These are phyloP conservation scores for Blastocystis sp. DNA, from an alignment of 352 stramenopile genomes.

Conservation along the genomic window DNA sequence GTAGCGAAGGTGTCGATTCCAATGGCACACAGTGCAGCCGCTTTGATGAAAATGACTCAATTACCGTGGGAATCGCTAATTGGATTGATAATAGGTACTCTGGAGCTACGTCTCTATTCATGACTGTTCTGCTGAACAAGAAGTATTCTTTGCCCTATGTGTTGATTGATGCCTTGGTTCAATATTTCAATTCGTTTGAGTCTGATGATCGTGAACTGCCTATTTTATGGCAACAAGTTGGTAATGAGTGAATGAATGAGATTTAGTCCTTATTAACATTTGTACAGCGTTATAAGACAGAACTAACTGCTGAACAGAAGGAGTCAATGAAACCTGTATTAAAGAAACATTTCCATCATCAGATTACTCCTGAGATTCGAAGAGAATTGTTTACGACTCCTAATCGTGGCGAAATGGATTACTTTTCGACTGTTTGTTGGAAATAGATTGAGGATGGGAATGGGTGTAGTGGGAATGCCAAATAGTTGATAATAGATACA, in stretches of 20 bases:
- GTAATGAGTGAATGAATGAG: not conserved
- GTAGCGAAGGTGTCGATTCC: conserved; percentile 96
- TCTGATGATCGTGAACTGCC: conserved; percentile 82
- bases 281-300: conserved; percentile 95
- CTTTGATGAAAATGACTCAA: conserved; percentile 93
- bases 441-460: not conserved
- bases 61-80: conserved; percentile 72
- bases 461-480: no score
- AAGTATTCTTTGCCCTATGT: conserved; percentile 97
- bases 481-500: no score
- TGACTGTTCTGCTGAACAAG: conserved; percentile 96
- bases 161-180: conserved; percentile 90
- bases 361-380: conserved; percentile 96
- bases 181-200: conserved; percentile 91
- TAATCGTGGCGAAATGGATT: conserved; percentile 69
- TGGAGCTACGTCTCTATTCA: conserved; percentile 94
- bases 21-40: conserved; percentile 95
- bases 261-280: conserved; percentile 87
- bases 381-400: conserved; percentile 84
- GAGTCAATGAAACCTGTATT: conserved; percentile 87
- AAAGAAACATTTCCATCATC: conserved; percentile 85
- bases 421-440: conserved; percentile 46
- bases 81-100: conserved; percentile 80
- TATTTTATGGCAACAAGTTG: conserved; percentile 94
- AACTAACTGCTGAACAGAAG: conserved; percentile 89